These are phyloP conservation scores for Colletotrichum noveboracense DNA, from an alignment of 2,329 filamentous ascomycete species.

Conservation along the genomic window DNA sequence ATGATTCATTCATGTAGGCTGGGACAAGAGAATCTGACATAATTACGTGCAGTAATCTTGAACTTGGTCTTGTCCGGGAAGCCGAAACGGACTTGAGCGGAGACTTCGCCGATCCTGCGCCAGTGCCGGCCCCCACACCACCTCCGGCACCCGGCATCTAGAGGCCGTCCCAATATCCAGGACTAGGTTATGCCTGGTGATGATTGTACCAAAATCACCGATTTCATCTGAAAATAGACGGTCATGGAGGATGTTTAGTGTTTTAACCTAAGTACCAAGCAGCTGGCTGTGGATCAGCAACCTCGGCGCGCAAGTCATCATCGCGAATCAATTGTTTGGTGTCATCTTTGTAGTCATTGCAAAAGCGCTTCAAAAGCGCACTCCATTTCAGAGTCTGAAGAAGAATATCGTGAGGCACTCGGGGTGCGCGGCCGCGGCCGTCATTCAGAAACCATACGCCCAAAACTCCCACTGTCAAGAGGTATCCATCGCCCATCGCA, in stretches of 20 bases:
- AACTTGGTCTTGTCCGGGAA: not conserved
- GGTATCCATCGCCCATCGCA: not conserved
- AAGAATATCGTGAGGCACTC: not conserved
- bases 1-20: accelerated
- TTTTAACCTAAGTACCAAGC: not conserved
- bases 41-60: not conserved
- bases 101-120: not conserved
- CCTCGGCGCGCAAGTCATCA: not conserved
- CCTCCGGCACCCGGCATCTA: not conserved
- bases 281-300: not conserved
- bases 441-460: not conserved
- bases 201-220: not conserved
- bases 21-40: not conserved
- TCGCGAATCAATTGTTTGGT: accelerated
- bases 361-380: not conserved
- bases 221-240: not conserved
- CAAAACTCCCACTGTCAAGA: not conserved
- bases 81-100: not conserved
- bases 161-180: not conserved
- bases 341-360: not conserved
- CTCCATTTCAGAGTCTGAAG: not conserved
- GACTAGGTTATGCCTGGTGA: not conserved
- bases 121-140: not conserved
- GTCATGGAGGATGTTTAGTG: not conserved
- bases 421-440: not conserved